Base-by-base conservation (phyloP, 495 filamentous ascomycete genomes). In the Penicillium chermesinum region DNA sequence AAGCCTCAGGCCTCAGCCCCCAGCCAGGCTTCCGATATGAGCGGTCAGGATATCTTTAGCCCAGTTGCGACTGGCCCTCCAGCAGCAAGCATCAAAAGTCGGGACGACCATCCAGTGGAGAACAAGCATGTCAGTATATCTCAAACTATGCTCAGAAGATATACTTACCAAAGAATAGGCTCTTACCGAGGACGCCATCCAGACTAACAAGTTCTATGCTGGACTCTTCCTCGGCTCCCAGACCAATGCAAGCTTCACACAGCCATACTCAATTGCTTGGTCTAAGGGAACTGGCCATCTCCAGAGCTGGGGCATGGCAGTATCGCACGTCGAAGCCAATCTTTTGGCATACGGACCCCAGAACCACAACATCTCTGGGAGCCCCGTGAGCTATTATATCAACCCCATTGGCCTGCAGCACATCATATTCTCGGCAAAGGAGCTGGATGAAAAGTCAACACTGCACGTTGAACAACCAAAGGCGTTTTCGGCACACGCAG, bases 161-260 rank as follows among this genome's bases (percentile, higher is more conserved):
- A 30, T 30, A 30, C 25, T 30, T 30, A 30, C 25, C 5, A 4
- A 30, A 3, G 1, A 1, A 14, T 37, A 72, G 64, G 48, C 59
- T 30, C 61, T 70, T 45, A 67, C 78, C 15, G 63, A 66, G 2
- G 64, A 57, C 1, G 86, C 85, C 0, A 75, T 88, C 51, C 70
- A 79, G 41, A 93, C 90, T 10, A 94, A 96, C 65, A 96, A 95
- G 57, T 98, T 96, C 65, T 95, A 95, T 58, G 82, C 82, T 43
- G 95, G 94, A 40, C 82, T 95, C 53, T 93, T 91, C 58, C 70
- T 96, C 2, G 89, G 84, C 2, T 77, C 65, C 38, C 90, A 95
- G 63, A 77, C 69, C 3, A 76, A 78, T 32, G 74, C 83, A 1
- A 78, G 82, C 0, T 96, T 87, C 74, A 87, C 88, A 1, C 84